A percentile compares a stretch with the other conserved stretches of the same genome.
Evolutionary conservation across 106 monocot species (phyloP).

Genomic region (Dendrobium nobile): DNA sequence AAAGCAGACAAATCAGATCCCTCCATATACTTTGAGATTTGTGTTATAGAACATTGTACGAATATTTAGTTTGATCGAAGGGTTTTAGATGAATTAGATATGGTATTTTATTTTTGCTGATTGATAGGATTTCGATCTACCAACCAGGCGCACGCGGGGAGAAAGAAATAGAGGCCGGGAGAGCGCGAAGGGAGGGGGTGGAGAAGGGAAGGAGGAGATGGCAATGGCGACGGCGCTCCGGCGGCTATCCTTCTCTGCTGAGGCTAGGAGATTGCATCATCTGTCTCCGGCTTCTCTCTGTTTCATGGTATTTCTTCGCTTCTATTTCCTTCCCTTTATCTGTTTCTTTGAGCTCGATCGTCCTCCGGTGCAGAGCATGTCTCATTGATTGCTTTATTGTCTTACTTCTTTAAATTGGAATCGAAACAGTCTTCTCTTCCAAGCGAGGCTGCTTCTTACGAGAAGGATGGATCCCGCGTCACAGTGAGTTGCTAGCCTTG

Average conservation of each 20-base stretch:
- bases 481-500: slow-evolving; percentile 24
- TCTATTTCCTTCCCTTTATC: not conserved
- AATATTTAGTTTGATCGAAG: not conserved
- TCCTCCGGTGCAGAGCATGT: not conserved
- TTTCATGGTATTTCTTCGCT: slow-evolving; percentile 37
- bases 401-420: slow-evolving; percentile 1
- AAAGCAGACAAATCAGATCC: no score
- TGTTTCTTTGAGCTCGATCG: not conserved
- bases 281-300: slow-evolving; percentile 35
- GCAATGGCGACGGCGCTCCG: slow-evolving; percentile 72
- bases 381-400: not conserved
- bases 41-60: not conserved
- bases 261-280: slow-evolving; percentile 16
- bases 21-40: no score
- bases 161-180: not conserved
- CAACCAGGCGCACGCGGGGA: no score
- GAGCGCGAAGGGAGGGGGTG: not conserved
- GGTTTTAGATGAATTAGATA: no score
- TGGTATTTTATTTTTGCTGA: no score
- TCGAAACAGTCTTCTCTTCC: slow-evolving; percentile 53
- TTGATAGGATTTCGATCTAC: no score
- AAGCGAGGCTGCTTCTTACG: slow-evolving; percentile 29
- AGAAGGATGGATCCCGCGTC: slow-evolving; percentile 37
- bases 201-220: slow-evolving; percentile 27
- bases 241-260: slow-evolving; percentile 48